A percentile compares a stretch with the other conserved stretches of the same genome.
Evolutionary conservation across 805 yeast species (phyloP).

Genomic region (Monosporozyma solicola): DNA sequence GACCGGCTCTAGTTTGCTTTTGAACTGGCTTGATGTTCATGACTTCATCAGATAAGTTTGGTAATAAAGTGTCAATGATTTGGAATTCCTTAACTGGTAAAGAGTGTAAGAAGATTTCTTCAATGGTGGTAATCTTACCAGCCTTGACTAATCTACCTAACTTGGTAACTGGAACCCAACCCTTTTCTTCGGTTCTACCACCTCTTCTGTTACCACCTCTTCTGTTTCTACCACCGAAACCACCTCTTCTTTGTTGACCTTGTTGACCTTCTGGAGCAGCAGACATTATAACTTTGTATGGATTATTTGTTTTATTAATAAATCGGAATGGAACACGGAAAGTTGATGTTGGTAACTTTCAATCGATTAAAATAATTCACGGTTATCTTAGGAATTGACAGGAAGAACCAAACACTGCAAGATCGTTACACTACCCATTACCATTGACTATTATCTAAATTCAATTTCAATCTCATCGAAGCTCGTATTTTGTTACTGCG

Average conservation of each 20-base stretch:
- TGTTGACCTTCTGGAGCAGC: conserved; percentile 29
- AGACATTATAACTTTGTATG: conserved; percentile 29
- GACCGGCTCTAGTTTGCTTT: conserved; percentile 99
- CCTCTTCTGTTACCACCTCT: conserved; percentile 57
- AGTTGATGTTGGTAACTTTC: conserved; percentile 48
- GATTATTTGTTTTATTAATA: conserved; percentile 7
- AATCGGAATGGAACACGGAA: conserved; percentile 45
- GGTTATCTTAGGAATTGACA: background rate
- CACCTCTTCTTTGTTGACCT: conserved; percentile 40
- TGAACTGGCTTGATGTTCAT: conserved; percentile 99
- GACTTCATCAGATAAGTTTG: conserved; percentile 94
- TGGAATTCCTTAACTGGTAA: conserved; percentile 99
- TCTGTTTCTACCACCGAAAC: conserved; percentile 48
- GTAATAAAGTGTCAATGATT: conserved; percentile 93
- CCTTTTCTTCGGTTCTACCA: conserved; percentile 91
- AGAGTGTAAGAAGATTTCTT: conserved; percentile 98
- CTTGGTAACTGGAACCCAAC: conserved; percentile 99
- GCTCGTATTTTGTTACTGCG: background rate
- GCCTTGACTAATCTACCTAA: conserved; percentile 99
- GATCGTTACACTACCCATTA: background rate
- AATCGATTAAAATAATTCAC: conserved; percentile 30
- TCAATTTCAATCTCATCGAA: background rate
- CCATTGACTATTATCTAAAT: background rate
- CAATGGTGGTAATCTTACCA: conserved; percentile 91
- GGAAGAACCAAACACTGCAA: background rate